These are phyloP conservation scores for Rhizophora apiculata DNA, from an alignment of 345 rosid species.

Conservation along the genomic window DNA sequence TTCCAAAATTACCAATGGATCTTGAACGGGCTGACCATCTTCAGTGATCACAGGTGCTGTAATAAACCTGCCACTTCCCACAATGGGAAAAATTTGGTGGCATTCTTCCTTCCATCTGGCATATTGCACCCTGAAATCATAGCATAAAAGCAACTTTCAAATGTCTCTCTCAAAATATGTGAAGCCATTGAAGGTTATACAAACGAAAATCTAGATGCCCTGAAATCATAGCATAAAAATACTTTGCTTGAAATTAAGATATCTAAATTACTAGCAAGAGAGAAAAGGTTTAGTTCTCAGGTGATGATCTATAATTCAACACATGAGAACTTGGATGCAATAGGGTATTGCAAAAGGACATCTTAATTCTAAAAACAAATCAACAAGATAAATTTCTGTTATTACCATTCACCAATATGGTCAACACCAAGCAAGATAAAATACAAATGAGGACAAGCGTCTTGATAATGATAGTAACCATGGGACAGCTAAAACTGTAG, in stretches of 20 bases:
- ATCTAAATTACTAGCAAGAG: neutral
- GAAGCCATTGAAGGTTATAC: neutral
- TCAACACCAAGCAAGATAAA: neutral
- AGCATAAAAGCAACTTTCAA: constrained; percentile 3
- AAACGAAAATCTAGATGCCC: neutral
- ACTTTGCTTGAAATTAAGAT: neutral
- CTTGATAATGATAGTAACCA: neutral
- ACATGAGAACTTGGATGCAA: neutral
- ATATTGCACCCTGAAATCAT: constrained; percentile 63
- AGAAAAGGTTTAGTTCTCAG: neutral
- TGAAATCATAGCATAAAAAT: neutral
- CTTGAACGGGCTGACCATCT: constrained; percentile 72
- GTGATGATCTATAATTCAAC: neutral
- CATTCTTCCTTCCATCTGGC: constrained; percentile 80
- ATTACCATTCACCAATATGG: neutral
- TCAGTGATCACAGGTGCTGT: constrained; percentile 92
- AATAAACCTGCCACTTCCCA: constrained; percentile 81
- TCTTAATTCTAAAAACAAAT: neutral
- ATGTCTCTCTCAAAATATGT: neutral
- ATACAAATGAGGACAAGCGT: neutral
- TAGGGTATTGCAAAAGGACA: neutral
- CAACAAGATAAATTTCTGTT: neutral
- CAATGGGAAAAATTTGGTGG: constrained; percentile 60
- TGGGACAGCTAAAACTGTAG: neutral
- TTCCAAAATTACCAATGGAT: constrained; percentile 75